Evolutionary conservation across 2,329 filamentous ascomycete genomes (phyloP).

Genomic region (Lecanosticta acicola): DNA sequence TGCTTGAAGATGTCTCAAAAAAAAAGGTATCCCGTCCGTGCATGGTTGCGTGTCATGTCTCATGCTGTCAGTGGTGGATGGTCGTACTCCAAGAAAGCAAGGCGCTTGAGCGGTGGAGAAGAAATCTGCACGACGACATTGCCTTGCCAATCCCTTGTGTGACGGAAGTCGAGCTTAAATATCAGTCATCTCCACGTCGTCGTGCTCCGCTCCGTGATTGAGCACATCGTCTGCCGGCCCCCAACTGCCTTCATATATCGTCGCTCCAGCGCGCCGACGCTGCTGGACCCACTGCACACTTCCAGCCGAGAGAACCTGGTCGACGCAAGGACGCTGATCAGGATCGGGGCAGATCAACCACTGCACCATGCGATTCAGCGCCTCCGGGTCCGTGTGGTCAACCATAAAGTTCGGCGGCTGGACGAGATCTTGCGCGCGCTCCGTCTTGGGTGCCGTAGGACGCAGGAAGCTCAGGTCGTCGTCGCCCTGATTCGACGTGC

Average conservation of each 20-base stretch:
- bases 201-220: conserved; percentile 38
- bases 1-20: neutral
- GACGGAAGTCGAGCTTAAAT: conserved; percentile 21
- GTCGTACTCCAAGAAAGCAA: neutral
- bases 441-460: conserved; percentile 23
- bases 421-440: conserved; percentile 50
- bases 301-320: conserved; percentile 65
- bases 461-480: conserved; percentile 37
- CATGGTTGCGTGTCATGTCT: neutral
- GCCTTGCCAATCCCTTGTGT: neutral
- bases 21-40: neutral
- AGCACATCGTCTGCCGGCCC: conserved; percentile 67
- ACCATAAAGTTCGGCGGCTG: conserved; percentile 83
- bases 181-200: conserved; percentile 59
- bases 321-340: conserved; percentile 63
- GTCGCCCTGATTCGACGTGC: conserved; percentile 29
- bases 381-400: conserved; percentile 64
- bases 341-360: conserved; percentile 84
- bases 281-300: conserved; percentile 75
- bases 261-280: conserved; percentile 80
- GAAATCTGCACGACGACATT: neutral
- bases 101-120: neutral
- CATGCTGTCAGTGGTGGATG: neutral
- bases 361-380: conserved; percentile 75
- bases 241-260: conserved; percentile 93